Conservation (phyloP, 305 asterid genomes). For the Solanum hybrid region DNA sequence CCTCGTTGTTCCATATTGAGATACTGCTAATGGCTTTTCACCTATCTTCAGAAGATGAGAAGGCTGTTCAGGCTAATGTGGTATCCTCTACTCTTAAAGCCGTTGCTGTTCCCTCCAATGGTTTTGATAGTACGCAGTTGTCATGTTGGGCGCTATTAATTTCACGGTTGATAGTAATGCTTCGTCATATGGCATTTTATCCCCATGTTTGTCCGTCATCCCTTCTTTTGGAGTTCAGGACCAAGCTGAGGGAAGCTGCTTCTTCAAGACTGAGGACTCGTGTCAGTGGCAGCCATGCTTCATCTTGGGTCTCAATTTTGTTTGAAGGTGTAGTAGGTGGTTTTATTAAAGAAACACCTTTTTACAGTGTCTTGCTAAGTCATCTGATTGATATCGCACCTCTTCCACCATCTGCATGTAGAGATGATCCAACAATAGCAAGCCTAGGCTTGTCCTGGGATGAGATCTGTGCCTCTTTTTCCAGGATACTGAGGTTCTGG, state of each 20-base stretch:
- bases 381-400: slow-evolving; percentile 80
- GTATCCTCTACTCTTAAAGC: slow-evolving; percentile 48
- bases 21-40: slow-evolving; percentile 75
- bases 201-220: slow-evolving; percentile 68
- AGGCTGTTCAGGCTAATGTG: slow-evolving; percentile 41
- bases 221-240: slow-evolving; percentile 66
- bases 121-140: slow-evolving; percentile 44
- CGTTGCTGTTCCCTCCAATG: slow-evolving; percentile 39
- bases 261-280: slow-evolving; percentile 21
- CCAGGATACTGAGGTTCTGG: slow-evolving; percentile 65
- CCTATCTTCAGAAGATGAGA: slow-evolving; percentile 74
- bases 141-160: slow-evolving; percentile 87
- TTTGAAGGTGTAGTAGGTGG: slow-evolving; percentile 39
- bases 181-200: slow-evolving; percentile 82
- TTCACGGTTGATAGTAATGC: slow-evolving; percentile 77
- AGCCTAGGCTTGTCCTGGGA: slow-evolving; percentile 50
- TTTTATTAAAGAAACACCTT: slow-evolving; percentile 35
- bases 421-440: slow-evolving; percentile 35
- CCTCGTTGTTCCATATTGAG: slow-evolving; percentile 85
- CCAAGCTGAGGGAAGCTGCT: slow-evolving; percentile 64
- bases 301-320: slow-evolving; percentile 66
- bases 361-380: slow-evolving; percentile 40
- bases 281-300: slow-evolving; percentile 35
- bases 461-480: slow-evolving; percentile 45
- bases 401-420: slow-evolving; percentile 54